phyloP scores from a whole-genome alignment of 768 basidiomycete species.

The Rhodocollybia butyracea region DNA sequence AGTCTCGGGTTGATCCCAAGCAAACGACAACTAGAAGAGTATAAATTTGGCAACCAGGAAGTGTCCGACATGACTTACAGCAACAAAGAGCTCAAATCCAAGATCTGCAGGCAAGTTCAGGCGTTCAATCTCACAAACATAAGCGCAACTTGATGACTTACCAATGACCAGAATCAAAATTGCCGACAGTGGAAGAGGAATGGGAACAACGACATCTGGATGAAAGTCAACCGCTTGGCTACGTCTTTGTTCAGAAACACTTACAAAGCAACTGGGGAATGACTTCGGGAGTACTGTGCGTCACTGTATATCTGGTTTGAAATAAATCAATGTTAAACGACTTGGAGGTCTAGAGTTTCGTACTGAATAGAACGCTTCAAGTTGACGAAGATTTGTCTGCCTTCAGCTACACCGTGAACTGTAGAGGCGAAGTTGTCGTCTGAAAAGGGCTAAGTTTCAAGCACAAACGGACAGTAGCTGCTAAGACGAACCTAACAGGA shows the following conservation, averaged over 20 bases:
- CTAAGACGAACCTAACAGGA: conserved; percentile 52
- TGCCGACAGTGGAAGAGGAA: conserved; percentile 63
- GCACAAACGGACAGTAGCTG: not conserved
- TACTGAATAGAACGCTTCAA: conserved; percentile 70
- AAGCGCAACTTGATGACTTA: conserved; percentile 21
- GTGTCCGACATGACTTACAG: conserved; percentile 36
- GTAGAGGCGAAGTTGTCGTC: conserved; percentile 75
- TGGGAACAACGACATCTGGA: conserved; percentile 62
- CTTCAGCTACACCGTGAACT: conserved; percentile 69
- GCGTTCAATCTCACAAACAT: not conserved
- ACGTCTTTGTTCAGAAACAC: conserved; percentile 15
- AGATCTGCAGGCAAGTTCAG: conserved; percentile 45
- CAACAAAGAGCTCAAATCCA: conserved; percentile 66
- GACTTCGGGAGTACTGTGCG: conserved; percentile 68
- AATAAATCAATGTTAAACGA: not conserved
- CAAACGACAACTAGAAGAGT: conserved; percentile 53
- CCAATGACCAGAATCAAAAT: conserved; percentile 72
- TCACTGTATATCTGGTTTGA: conserved; percentile 50
- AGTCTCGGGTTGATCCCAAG: conserved; percentile 70
- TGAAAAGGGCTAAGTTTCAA: conserved; percentile 16
- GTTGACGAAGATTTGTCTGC: conserved; percentile 68
- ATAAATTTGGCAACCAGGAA: not conserved
- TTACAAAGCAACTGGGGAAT: conserved; percentile 65
- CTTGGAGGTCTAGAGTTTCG: conserved; percentile 12
- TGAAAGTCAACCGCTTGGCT: not conserved